Base-by-base conservation (phyloP, 192 early-diverging fungal species). In the Phycomyces blakesleeanus region DNA sequence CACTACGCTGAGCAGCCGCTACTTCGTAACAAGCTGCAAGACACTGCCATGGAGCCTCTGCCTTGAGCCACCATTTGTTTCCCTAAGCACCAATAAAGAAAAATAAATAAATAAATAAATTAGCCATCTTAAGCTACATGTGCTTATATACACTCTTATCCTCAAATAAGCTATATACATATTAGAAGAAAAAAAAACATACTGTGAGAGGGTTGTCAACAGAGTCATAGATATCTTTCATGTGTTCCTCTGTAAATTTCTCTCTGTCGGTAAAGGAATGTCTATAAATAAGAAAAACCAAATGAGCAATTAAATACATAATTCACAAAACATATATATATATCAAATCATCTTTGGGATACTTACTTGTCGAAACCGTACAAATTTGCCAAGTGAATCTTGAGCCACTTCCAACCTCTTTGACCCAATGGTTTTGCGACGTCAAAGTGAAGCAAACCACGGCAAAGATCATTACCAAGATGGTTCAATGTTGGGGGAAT, bases 401-500 rank as follows among this genome's bases (percentile, higher is more conserved):
- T 94, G 27, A 98, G 81, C 96, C 96, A 98, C 39, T 76, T 78
- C 68, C 93, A 78, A 1, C 96, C 96, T 14, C 76, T 74, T 61
- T 78, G 70, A 21, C 94, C 93, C 16, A 98, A 70, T 8, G 91
- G 87, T 41, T 90, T 90, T 6, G 83, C 87, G 60, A 84, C 80
- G 14, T 89, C 81, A 76, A 98, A 98, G 41, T 81, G 57, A n/a
- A 98, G 82, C 53, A 98, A 64, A 14, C 96, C 94, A 70, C 96
- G 91, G 65, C 93, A 95, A 60, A 98, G 74, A 77, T 98, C 96
- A 74, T 96, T 93, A 53, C 94, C 94, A 42, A 98, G 84, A 72
- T 98, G 96, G 77, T 97, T 98, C 49, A 98, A 85, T 61, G 92
- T 87, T 8, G 91, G 87, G 27, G 96, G 96, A 37, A 98, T 96